These are phyloP conservation scores for Linnemannia zychae DNA, from an alignment of 192 early-diverging fungal species.

Conservation along the genomic window DNA sequence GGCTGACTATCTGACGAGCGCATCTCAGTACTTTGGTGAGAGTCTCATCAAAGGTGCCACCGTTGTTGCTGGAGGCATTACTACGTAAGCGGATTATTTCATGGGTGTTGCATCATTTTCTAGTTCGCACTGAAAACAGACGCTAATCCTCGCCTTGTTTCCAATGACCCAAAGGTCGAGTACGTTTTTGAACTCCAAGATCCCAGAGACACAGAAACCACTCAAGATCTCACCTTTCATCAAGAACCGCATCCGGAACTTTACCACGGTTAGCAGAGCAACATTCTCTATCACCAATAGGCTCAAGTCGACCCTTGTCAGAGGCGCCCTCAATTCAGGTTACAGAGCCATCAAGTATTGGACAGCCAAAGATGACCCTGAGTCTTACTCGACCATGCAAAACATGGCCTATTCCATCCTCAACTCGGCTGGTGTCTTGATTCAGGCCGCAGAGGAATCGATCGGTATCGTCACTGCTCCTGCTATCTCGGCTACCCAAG, in stretches of 20 bases:
- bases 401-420: conserved; percentile 49
- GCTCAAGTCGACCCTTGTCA: conserved; percentile 30
- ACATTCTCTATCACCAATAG: conserved; percentile 34
- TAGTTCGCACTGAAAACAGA: not conserved
- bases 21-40: conserved; percentile 48
- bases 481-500: conserved; percentile 45
- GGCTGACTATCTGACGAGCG: conserved; percentile 47
- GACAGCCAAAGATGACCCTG: conserved; percentile 43
- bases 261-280: conserved; percentile 25
- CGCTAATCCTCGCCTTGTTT: not conserved
- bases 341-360: conserved; percentile 42
- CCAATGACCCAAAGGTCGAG: conserved; percentile 16
- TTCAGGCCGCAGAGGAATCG: conserved; percentile 49
- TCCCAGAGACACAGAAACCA: conserved; percentile 45
- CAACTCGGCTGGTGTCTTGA: conserved; percentile 48
- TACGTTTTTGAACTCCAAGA: conserved; percentile 39
- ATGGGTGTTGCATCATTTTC: not conserved
- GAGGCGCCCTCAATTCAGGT: conserved; percentile 23
- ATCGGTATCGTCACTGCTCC: conserved; percentile 38
- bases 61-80: conserved; percentile 44
- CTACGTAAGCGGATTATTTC: conserved; percentile 14
- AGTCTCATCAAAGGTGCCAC: conserved; percentile 45
- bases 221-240: conserved; percentile 50
- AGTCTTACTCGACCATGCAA: conserved; percentile 48
- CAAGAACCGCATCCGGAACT: conserved; percentile 47